Base-by-base conservation (phyloP, 768 basidiomycete genomes). In the Clitopilus passeckerianus region DNA sequence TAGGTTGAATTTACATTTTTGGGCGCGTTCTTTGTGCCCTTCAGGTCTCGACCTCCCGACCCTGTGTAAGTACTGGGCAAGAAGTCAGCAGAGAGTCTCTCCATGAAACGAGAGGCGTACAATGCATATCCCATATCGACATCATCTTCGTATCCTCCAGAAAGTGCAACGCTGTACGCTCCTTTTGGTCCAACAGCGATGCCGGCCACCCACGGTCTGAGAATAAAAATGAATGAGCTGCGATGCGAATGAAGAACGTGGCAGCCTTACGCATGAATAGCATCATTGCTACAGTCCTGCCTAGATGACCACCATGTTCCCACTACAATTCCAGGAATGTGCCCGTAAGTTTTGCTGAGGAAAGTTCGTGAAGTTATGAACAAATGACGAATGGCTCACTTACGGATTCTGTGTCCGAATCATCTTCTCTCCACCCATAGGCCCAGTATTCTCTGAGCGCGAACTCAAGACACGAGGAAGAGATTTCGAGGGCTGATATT, bases 91-190 rank as follows among this genome's bases (percentile, higher is more conserved):
- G 30, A 22, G 1, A 52, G 53, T 35, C 56, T 33, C 23, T n/a
- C 23, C n/a, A 7, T 5, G 16, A 41, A 35, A n/a, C n/a, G 18
- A 7, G 30, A 43, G 2, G 44, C 90, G 72, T 66, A 92, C 91
- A 93, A 93, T 12, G 80, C 89, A 61, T 92, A 87, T 57, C 91
- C 91, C 15, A 85, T 69, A 62, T 94, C 91, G 16, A 93, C 81
- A 64, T 93, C 92, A 57, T 93, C 92, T 33, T 90, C 88, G 59
- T 94, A 94, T 1, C 91, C 94, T 10, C 95, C 95, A 41, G 91
- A 93, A 2, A 96, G 81, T 1, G 90, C 93, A 14, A 97, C 82
- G 44, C 91, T 93, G 63, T 89, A 91, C 1, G 91, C 90, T 1
- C 95, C 94, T 5, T 86, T 61, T 0, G 74, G 73, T 2, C 87